Evolutionary conservation across 371 early-diverging fungal species (phyloP).

Genomic region (Dipsacomyces acuminosporus): DNA sequence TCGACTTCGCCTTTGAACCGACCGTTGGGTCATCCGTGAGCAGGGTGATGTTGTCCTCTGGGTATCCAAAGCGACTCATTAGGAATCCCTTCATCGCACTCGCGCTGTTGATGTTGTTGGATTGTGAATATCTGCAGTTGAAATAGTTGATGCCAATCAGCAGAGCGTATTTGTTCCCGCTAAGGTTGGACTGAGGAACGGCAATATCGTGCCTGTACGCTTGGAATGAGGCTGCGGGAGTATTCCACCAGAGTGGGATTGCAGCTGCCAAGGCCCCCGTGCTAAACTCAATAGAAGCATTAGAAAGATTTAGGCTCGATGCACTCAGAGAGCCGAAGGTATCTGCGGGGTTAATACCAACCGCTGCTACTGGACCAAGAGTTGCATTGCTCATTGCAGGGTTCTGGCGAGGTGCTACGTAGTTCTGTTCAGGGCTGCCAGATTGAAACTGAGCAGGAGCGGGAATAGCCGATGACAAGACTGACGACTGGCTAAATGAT

Average conservation of each 20-base stretch:
- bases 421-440: no score
- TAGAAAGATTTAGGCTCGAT: no score
- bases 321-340: no score
- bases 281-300: background rate
- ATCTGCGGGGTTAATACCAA: no score
- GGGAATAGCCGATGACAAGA: no score
- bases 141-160: conserved; percentile 42
- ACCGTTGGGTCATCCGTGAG: conserved; percentile 35
- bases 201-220: conserved; percentile 31
- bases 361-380: background rate
- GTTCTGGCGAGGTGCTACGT: no score
- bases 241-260: conserved; percentile 27
- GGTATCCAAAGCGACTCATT: conserved; percentile 23
- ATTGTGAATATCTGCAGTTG: conserved; percentile 33
- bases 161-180: conserved; percentile 39
- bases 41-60: conserved; percentile 27
- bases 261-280: conserved; percentile 1
- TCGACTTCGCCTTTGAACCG: conserved; percentile 16
- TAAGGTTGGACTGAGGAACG: conserved; percentile 21
- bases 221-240: conserved; percentile 16
- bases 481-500: background rate
- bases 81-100: conserved; percentile 24
- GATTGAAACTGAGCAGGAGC: no score
- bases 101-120: conserved; percentile 41
- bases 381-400: background rate